Base-by-base conservation (phyloP, 2,329 filamentous ascomycete genomes). In the Apiospora arundinis region DNA sequence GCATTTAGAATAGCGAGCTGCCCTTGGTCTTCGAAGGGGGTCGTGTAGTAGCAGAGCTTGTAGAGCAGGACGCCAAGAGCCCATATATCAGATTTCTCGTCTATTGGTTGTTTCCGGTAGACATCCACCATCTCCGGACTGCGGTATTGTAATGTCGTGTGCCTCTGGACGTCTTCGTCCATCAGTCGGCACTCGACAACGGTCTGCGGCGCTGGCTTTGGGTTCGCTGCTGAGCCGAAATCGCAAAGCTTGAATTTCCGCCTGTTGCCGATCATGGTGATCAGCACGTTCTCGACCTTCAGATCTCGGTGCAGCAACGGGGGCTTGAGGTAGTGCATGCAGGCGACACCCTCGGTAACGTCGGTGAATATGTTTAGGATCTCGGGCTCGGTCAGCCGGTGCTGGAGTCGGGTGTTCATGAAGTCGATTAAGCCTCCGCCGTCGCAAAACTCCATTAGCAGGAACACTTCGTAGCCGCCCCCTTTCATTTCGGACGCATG, bases 51-150 rank as follows among this genome's bases (percentile, higher is more conserved):
- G 85, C 96, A 99, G 73, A 99, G 87, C 86, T 99, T 99, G 86
- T 99, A 99, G 70, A 99, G 84, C 72, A 99, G 85, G 56, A 99
- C 96, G 6, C 96, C 96, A 73, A 99, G 84, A 0, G 96, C 96
- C 96, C 95, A 99, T 42, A 99, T 98, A 81, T 99, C 96, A 67
- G 95, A 97, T 85, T 99, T 99, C 84, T 99, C 96, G 79, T 99
- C 94, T 79, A 99, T 97, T 0, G 96, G 95, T 77, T 95, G 94
- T 82, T 97, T 97, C 74, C 95, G 89, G 83, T 98, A 99, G 32
- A 99, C 96, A 79, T 99, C 96, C 73, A 99, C 92, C 96, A 99
- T 99, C 83, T 99, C 96, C 7, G 96, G 96, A 80, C 95, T 98
- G 75, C 96, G 90, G 81, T 99, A 99, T 81, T 99, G 96, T 83